Percentiles rank a stretch among this genome's conserved stretches.
Conservation (phyloP, 139 green algal genomes). For the Bryopsis sp. region DNA sequence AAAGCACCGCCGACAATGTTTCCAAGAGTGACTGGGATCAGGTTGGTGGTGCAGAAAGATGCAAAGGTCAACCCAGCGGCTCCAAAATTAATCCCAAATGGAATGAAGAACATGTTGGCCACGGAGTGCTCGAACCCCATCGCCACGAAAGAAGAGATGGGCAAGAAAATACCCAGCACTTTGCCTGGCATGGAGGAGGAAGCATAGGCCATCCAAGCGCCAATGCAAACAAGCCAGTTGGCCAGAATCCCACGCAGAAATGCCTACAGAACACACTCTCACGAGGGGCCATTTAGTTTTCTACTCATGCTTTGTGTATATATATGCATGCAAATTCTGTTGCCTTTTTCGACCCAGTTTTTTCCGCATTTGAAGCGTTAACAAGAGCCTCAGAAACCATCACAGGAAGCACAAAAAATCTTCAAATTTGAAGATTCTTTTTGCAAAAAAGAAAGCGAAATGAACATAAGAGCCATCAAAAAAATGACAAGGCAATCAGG, state of each 20-base stretch:
- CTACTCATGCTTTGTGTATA: constrained; percentile 4
- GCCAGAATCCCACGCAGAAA: constrained; percentile 59
- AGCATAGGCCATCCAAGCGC: constrained; percentile 63
- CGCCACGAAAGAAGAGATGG: constrained; percentile 75
- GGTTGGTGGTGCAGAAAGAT: constrained; percentile 65
- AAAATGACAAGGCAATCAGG: too few relatives aligned
- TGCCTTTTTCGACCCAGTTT: not conserved
- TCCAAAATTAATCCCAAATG: constrained; percentile 41
- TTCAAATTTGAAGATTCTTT: too few relatives aligned
- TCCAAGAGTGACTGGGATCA: constrained; percentile 84
- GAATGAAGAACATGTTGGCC: constrained; percentile 72
- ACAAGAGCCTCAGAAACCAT: too few relatives aligned
- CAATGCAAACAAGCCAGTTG: constrained; percentile 90
- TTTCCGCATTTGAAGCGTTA: not conserved
- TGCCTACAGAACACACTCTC: constrained; percentile 28
- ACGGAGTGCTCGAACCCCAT: constrained; percentile 78
- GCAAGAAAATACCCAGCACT: constrained; percentile 58
- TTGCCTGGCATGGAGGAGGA: constrained; percentile 65
- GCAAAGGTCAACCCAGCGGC: constrained; percentile 46
- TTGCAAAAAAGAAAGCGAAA: too few relatives aligned
- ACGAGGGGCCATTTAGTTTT: not conserved
- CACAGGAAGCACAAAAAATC: too few relatives aligned
- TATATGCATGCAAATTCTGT: not conserved
- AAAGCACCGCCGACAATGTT: constrained; percentile 71
- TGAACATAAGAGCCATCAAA: too few relatives aligned